phyloP scores from a whole-genome alignment of 306 rosid species.

The Geum urbanum region DNA sequence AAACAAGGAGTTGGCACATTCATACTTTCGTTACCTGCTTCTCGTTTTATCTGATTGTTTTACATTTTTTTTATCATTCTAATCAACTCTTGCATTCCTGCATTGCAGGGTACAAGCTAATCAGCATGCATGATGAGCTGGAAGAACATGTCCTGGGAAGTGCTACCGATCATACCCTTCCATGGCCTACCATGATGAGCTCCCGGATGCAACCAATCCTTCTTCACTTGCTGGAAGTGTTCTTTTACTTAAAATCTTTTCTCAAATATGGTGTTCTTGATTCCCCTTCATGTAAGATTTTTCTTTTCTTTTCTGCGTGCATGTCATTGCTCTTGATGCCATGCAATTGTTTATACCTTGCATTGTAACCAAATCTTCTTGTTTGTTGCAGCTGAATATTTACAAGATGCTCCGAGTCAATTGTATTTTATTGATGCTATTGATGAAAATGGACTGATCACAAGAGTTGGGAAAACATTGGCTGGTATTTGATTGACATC shows the following conservation, averaged over 20 bases:
- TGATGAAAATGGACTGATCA: slow-evolving; percentile 77
- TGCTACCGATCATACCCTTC: slow-evolving; percentile 90
- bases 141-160: slow-evolving; percentile 94
- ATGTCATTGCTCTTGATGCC: slow-evolving; percentile 6
- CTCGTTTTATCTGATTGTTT: background rate
- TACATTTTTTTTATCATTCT: background rate
- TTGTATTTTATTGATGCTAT: slow-evolving; percentile 87
- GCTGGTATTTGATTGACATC: slow-evolving; percentile 66
- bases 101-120: slow-evolving; percentile 87
- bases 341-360: background rate
- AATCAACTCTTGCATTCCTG: slow-evolving; percentile 1
- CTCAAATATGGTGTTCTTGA: slow-evolving; percentile 91
- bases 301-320: background rate
- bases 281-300: slow-evolving; percentile 70
- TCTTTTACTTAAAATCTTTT: slow-evolving; percentile 91
- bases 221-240: slow-evolving; percentile 92
- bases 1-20: slow-evolving; percentile 47
- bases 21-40: slow-evolving; percentile 5
- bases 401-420: slow-evolving; percentile 92
- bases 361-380: slow-evolving; percentile 25
- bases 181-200: slow-evolving; percentile 53
- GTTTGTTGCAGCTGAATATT: slow-evolving; percentile 73
- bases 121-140: slow-evolving; percentile 97
- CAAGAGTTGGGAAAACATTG: slow-evolving; percentile 79
- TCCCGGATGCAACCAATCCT: slow-evolving; percentile 86